These are phyloP conservation scores for Arachis hypogaea DNA, from an alignment of 306 rosid genomes.

Conservation along the genomic window DNA sequence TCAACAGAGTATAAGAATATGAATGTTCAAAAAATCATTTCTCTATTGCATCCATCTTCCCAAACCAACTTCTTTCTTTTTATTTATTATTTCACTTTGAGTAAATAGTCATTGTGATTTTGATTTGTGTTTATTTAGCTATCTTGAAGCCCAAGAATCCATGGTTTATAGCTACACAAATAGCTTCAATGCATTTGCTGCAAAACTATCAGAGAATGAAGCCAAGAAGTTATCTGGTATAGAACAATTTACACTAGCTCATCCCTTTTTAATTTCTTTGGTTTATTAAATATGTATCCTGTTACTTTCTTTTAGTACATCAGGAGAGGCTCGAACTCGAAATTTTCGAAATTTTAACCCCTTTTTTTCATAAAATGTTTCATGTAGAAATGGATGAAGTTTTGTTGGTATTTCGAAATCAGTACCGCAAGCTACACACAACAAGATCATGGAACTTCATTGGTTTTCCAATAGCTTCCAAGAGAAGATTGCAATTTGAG, in stretches of 20 bases:
- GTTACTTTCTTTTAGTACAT: neutral
- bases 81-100: neutral
- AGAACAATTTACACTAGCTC: conserved; percentile 12
- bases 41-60: neutral
- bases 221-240: conserved; percentile 64
- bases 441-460: conserved; percentile 92
- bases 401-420: conserved; percentile 57
- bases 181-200: conserved; percentile 91
- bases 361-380: neutral
- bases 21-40: no score
- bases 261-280: neutral
- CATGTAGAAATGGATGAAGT: conserved; percentile 64
- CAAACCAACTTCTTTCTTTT: conserved; percentile 1
- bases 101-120: conserved; percentile 9
- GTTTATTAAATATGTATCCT: neutral
- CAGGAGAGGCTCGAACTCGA: no score
- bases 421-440: conserved; percentile 73
- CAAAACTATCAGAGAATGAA: conserved; percentile 70
- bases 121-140: conserved; percentile 44
- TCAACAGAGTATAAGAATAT: no score
- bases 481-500: conserved; percentile 58
- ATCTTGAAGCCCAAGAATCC: conserved; percentile 61
- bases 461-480: conserved; percentile 66
- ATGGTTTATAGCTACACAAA: conserved; percentile 77
- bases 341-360: neutral